Conservation (phyloP, 2,329 filamentous ascomycete genomes). For the Thielaviopsis musarum region DNA sequence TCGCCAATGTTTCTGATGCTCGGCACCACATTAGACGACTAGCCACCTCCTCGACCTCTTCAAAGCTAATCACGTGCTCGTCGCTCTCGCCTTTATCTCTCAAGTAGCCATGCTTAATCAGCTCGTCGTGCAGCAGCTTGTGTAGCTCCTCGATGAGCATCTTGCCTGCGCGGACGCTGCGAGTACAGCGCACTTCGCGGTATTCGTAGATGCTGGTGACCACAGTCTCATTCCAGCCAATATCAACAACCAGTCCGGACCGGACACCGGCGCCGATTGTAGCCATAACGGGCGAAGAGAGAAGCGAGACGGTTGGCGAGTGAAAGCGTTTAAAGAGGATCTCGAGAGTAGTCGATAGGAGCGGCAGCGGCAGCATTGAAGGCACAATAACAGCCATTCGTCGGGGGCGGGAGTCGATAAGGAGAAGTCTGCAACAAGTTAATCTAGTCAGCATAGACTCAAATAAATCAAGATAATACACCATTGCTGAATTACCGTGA, state of each 20-base stretch:
- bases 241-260: conserved; percentile 71
- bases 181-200: conserved; percentile 54
- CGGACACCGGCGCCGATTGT: conserved; percentile 67
- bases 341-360: conserved; percentile 60
- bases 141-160: conserved; percentile 53
- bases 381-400: conserved; percentile 62
- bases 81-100: conserved; percentile 17
- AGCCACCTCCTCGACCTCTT: conserved; percentile 67
- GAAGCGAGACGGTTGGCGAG: conserved; percentile 60
- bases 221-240: conserved; percentile 83
- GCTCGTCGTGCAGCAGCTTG: conserved; percentile 36
- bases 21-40: conserved; percentile 64
- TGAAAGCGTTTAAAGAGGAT: conserved; percentile 70
- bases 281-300: conserved; percentile 60
- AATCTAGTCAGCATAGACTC: too few species aligned
- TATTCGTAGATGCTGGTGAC: conserved; percentile 84
- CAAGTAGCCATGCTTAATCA: conserved; percentile 16
- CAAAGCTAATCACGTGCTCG: conserved; percentile 41
- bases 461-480: conserved; percentile 16
- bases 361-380: conserved; percentile 56
- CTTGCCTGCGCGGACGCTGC: conserved; percentile 61
- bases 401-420: conserved; percentile 61
- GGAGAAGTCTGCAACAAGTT: conserved; percentile 31
- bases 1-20: conserved; percentile 19
- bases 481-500: conserved; percentile 45